Conservation (phyloP, 306 rosid genomes). For the Cicer judaicum region DNA sequence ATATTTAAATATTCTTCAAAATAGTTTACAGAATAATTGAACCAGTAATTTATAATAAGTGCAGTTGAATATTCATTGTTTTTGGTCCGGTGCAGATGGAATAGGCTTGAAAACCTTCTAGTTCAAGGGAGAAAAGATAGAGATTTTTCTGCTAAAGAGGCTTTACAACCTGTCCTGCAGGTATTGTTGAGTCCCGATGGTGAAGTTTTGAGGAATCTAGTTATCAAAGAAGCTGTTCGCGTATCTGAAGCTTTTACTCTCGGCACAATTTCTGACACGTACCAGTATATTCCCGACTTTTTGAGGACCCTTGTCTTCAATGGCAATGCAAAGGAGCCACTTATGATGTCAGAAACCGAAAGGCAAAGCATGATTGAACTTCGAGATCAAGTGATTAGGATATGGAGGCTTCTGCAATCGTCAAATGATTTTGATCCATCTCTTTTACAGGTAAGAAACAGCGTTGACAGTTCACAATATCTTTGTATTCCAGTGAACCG, state of each 20-base stretch:
- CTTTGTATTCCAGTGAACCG: not conserved
- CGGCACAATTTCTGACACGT: conserved; percentile 64
- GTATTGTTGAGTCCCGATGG: conserved; percentile 85
- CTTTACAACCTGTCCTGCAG: conserved; percentile 87
- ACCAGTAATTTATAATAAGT: conserved; percentile 35
- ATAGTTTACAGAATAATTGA: too few relatives aligned
- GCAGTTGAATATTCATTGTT: conserved; percentile 49
- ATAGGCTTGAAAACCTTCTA: conserved; percentile 86
- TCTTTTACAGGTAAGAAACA: conserved; percentile 66
- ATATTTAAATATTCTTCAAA: too few relatives aligned
- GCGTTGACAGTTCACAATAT: conserved; percentile 20
- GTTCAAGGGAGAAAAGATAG: conserved; percentile 84
- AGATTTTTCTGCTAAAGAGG: conserved; percentile 89
- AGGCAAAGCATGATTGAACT: conserved; percentile 69
- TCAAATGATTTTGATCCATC: conserved; percentile 81
- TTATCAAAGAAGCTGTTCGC: conserved; percentile 83
- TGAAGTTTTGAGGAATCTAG: conserved; percentile 71
- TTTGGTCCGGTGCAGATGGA: conserved; percentile 72
- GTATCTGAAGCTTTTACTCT: conserved; percentile 82
- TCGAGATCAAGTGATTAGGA: conserved; percentile 79
- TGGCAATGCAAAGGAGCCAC: conserved; percentile 67
- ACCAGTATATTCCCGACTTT: conserved; percentile 66
- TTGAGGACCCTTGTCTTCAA: conserved; percentile 63
- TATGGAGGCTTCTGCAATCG: conserved; percentile 75
- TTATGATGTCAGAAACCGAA: conserved; percentile 64